Evolutionary conservation across 371 early-diverging fungal genomes (phyloP), one percentile per base, ranked within the genome.

Genomic region (Phascolomyces articulosus): DNA sequence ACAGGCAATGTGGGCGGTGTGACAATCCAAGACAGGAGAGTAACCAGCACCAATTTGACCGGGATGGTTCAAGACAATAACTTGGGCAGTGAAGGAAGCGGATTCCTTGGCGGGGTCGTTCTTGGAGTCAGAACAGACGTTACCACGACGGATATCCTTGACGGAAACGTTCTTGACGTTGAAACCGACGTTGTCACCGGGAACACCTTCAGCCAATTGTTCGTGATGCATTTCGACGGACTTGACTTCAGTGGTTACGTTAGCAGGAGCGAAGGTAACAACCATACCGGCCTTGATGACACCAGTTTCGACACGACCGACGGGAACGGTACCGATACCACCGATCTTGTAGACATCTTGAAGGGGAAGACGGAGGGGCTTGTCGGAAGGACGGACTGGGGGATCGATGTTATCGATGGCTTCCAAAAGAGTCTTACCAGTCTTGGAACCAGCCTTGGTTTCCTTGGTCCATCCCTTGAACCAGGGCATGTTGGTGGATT

Each of bases 161-260:
- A 94, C 93, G 71, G 95, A 94, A 63, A 96, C 95, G 92, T 95
- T 94, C 94, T 94, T 95, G 84, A 97, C 93, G 94, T 95, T 95
- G 94, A 98, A 95, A 77, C 96, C 96, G 73, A 97, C 96, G 90
- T 95, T 96, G 93, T 98, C 98, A 75, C 98, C 98, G 81, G 98
- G 95, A 55, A 90, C 79, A 89, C 96, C 98, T 87, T 96, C 90
- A 69, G 77, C 76, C 71, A 96, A 89, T 71, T 87, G 85, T 85
- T 96, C 95, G 95, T 97, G 95, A 86, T 96, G 98, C 98, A 96
- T 98, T 88, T 96, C 96, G 71, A 97, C 95, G 85, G 96, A 96
- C 90, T 94, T 95, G 85, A 96, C 98, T 87, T 96, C 95, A 88
- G 95, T 93, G 83, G 94, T 84, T 72, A 95, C 90, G 74, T 79